phyloP scores from a whole-genome alignment of 352 stramenopile species.

The Globisporangium rhizosaccharum region DNA sequence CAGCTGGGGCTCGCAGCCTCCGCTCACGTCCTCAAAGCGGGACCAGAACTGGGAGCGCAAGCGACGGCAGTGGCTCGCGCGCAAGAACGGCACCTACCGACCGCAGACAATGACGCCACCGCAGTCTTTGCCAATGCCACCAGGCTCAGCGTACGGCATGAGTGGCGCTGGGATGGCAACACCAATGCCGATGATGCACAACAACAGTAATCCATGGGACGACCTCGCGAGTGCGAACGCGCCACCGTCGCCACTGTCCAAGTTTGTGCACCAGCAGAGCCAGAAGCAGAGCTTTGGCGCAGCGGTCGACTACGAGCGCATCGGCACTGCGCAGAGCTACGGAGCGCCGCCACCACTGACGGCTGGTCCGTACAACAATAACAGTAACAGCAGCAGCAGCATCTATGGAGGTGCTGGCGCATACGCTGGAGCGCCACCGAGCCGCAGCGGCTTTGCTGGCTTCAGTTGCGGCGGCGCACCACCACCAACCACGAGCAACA shows the following conservation, averaged over 20 bases:
- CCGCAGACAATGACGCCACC: neutral
- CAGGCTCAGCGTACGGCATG: constrained; percentile 10
- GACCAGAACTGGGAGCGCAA: constrained; percentile 84
- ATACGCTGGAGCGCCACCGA: constrained; percentile 1
- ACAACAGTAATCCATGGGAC: constrained; percentile 13
- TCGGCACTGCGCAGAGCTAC: constrained; percentile 14
- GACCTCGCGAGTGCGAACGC: constrained; percentile 11
- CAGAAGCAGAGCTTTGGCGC: constrained; percentile 9
- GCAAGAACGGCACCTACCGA: constrained; percentile 29
- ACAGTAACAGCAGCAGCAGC: neutral
- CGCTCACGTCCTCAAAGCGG: constrained; percentile 67
- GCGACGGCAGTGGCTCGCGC: constrained; percentile 55
- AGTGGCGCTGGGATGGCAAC: neutral
- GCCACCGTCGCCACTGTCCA: constrained; percentile 60
- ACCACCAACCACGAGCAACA: neutral
- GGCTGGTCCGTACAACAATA: neutral
- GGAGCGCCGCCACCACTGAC: constrained; percentile 1
- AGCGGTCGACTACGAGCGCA: constrained; percentile 16
- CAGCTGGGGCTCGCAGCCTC: constrained; percentile 39
- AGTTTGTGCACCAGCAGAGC: constrained; percentile 63
- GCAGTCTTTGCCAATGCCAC: neutral
- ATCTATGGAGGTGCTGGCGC: no score
- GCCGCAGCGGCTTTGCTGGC: constrained; percentile 3
- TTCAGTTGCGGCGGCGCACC: neutral
- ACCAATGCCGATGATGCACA: constrained; percentile 7